Conservation (phyloP, 2,329 filamentous ascomycete genomes). For the Arachnopeziza araneosa region DNA sequence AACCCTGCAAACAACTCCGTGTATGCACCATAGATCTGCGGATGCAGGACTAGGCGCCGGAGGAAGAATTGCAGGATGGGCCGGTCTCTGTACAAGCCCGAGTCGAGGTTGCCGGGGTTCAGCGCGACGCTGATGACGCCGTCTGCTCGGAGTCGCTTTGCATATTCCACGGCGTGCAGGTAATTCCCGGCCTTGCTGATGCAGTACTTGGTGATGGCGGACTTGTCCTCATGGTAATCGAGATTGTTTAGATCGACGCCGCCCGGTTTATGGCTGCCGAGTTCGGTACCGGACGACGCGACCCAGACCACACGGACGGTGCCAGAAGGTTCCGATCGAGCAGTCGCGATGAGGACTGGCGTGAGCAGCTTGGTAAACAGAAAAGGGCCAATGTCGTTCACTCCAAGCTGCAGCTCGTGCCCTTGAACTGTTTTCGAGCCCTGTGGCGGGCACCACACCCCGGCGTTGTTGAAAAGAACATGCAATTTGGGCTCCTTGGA, state of each 20-base stretch:
- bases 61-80: neutral
- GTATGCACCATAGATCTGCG: constrained; percentile 13
- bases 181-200: constrained; percentile 17
- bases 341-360: constrained; percentile 28
- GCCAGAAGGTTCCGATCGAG: constrained; percentile 9
- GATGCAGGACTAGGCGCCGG: constrained; percentile 3
- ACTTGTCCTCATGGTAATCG: constrained; percentile 13
- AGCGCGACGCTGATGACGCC: constrained; percentile 18
- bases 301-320: constrained; percentile 31
- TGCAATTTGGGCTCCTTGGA: too few relatives aligned
- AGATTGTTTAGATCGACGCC: constrained; percentile 15
- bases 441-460: constrained; percentile 12
- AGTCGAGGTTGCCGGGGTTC: constrained; percentile 17
- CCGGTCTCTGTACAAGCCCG: constrained; percentile 4
- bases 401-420: constrained; percentile 32
- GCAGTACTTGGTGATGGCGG: constrained; percentile 10
- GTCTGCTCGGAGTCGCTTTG: constrained; percentile 4
- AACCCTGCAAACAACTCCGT: constrained; percentile 17
- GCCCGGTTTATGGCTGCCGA: constrained; percentile 1
- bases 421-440: constrained; percentile 21
- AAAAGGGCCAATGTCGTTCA: constrained; percentile 32
- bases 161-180: constrained; percentile 14
- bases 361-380: constrained; percentile 32
- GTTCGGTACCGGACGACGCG: constrained; percentile 21
- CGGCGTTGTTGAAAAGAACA: too few relatives aligned